These are phyloP conservation scores for Parietaria judaica DNA, from an alignment of 306 rosid genomes.

Conservation along the genomic window DNA sequence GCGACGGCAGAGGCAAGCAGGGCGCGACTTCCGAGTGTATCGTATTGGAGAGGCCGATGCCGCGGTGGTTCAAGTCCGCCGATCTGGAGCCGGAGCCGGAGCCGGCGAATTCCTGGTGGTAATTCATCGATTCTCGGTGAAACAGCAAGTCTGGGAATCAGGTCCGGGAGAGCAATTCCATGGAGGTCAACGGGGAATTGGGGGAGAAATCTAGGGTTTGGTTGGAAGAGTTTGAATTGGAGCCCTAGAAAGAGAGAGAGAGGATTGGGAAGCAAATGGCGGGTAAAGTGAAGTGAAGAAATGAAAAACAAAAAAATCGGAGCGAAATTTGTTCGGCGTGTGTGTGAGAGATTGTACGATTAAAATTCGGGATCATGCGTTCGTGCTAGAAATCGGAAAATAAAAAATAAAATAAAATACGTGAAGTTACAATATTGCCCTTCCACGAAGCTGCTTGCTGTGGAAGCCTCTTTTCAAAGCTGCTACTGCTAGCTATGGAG, in stretches of 20 bases:
- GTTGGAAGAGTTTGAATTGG: constrained; percentile 4
- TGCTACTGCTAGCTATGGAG: too few relatives aligned
- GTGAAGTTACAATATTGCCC: too few relatives aligned
- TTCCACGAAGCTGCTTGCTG: too few relatives aligned
- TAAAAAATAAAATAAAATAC: too few relatives aligned
- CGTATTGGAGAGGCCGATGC: constrained; percentile 64
- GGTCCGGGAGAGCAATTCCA: constrained; percentile 43
- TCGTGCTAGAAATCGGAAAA: too few relatives aligned
- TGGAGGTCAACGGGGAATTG: constrained; percentile 22
- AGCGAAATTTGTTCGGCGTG: too few relatives aligned
- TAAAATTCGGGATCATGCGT: too few relatives aligned
- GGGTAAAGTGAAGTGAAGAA: constrained; percentile 50
- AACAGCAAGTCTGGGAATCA: constrained; percentile 28
- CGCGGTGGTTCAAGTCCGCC: constrained; percentile 33
- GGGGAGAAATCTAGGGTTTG: constrained; percentile 37
- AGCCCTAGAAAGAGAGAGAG: constrained; percentile 48
- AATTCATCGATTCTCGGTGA: constrained; percentile 49
- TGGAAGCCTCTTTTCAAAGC: too few relatives aligned
- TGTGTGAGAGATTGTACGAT: constrained; percentile 12
- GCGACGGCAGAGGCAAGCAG: constrained; percentile 84
- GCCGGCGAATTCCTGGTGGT: constrained; percentile 16
- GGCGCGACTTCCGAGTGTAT: constrained; percentile 85
- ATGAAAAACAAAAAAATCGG: neutral
- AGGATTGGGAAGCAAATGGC: constrained; percentile 61
- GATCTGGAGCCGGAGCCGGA: constrained; percentile 28